A percentile compares a stretch with the other conserved stretches of the same genome.
phyloP scores from a whole-genome alignment of 768 basidiomycete species.

The Russula ochroleuca region DNA sequence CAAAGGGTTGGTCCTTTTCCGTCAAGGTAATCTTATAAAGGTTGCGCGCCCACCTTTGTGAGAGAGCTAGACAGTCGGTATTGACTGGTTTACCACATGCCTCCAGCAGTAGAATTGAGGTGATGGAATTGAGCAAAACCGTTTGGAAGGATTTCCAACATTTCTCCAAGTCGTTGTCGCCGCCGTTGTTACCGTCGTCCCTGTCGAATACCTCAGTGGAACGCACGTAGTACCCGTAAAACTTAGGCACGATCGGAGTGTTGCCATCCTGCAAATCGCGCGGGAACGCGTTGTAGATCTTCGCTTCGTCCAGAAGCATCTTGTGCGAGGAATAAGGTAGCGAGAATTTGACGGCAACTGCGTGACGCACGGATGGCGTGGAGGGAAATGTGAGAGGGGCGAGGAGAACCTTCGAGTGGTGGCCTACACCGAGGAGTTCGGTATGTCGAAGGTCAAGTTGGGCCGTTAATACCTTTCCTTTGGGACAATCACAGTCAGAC shows the following conservation, averaged over 20 bases:
- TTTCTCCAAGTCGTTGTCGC: background rate
- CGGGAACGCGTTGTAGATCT: constrained; percentile 45
- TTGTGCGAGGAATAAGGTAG: background rate
- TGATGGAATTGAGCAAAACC: constrained; percentile 20
- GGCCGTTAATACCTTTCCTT: background rate
- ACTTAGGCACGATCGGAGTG: constrained; percentile 57
- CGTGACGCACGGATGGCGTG: background rate
- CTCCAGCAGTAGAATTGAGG: constrained; percentile 46
- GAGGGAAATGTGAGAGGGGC: constrained; percentile 53
- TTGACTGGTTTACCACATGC: constrained; percentile 42
- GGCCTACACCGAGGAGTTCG: constrained; percentile 40
- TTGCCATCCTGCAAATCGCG: constrained; percentile 46
- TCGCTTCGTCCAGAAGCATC: constrained; percentile 38
- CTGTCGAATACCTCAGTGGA: constrained; percentile 14
- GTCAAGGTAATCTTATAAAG: background rate
- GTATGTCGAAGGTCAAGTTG: constrained; percentile 43
- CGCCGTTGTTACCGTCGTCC: background rate
- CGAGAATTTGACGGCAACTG: constrained; percentile 33
- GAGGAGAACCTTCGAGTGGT: constrained; percentile 51
- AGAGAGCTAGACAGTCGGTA: constrained; percentile 26
- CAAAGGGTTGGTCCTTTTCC: background rate
- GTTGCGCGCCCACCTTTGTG: constrained; percentile 12
- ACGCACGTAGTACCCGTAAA: constrained; percentile 55
- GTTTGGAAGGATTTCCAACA: no score
- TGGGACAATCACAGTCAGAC: background rate